These are phyloP conservation scores for Hemileccinum rubropunctum DNA, from an alignment of 768 basidiomycete genomes.

Conservation along the genomic window DNA sequence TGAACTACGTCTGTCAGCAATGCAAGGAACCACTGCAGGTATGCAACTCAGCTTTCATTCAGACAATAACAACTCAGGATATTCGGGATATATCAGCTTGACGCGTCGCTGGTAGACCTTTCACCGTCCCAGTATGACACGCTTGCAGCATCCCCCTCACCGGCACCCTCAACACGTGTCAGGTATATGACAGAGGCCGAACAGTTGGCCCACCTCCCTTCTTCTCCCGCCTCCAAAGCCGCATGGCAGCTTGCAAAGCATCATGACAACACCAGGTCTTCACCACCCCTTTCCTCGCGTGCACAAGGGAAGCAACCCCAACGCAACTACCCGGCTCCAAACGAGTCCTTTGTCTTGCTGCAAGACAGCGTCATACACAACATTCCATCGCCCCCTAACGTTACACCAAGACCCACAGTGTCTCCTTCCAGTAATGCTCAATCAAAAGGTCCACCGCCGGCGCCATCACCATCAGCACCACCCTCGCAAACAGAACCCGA, in stretches of 20 bases:
- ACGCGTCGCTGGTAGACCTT: slow-evolving; percentile 87
- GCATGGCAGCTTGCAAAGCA: slow-evolving; percentile 62
- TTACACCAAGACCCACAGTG: slow-evolving; percentile 42
- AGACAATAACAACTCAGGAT: slow-evolving; percentile 9
- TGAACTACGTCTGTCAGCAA: slow-evolving; percentile 73
- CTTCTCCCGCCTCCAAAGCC: slow-evolving; percentile 51
- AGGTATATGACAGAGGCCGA: slow-evolving; percentile 40
- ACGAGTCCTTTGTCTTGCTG: slow-evolving; percentile 88
- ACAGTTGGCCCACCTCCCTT: slow-evolving; percentile 46
- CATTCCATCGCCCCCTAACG: slow-evolving; percentile 55
- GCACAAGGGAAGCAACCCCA: slow-evolving; percentile 61
- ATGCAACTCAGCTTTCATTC: slow-evolving; percentile 3
- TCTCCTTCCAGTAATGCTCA: slow-evolving; percentile 33
- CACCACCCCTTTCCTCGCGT: slow-evolving; percentile 48
- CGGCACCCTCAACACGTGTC: slow-evolving; percentile 43
- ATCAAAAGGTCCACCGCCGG: slow-evolving; percentile 25
- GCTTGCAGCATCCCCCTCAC: slow-evolving; percentile 71
- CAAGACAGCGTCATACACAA: slow-evolving; percentile 77
- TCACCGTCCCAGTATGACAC: slow-evolving; percentile 86
- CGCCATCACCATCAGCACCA: slow-evolving; percentile 23
- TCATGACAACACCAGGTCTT: slow-evolving; percentile 29
- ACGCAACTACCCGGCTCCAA: slow-evolving; percentile 54
- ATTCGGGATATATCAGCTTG: slow-evolving; percentile 47
- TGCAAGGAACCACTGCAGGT: slow-evolving; percentile 91
- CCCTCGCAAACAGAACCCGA: slow-evolving; percentile 45